phyloP scores from a whole-genome alignment of 176 grass and related monocot species.

The Oryza brachyantha region DNA sequence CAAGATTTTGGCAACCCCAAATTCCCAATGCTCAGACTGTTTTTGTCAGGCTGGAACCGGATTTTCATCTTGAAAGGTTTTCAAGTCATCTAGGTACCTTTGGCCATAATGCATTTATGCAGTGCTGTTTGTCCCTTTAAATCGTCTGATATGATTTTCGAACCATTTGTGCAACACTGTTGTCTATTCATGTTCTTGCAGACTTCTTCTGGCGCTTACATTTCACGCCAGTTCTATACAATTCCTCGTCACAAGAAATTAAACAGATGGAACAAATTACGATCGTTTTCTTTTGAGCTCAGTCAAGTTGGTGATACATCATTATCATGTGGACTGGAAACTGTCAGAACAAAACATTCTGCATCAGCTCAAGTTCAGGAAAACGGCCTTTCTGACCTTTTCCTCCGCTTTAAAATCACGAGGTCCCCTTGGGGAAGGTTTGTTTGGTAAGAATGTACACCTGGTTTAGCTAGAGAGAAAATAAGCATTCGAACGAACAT shows the following conservation, averaged over 20 bases:
- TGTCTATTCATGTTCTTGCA: not conserved
- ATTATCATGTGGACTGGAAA: conserved; percentile 15
- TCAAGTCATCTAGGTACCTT: too few relatives aligned
- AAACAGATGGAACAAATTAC: not conserved
- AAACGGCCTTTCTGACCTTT: not conserved
- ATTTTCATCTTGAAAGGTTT: not conserved
- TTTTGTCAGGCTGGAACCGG: not conserved
- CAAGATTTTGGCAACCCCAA: not conserved
- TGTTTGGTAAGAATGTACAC: conserved; percentile 30
- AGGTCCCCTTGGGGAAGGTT: not conserved
- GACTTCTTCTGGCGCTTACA: not conserved
- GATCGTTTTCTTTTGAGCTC: not conserved
- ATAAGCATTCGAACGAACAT: not conserved
- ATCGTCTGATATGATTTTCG: not conserved
- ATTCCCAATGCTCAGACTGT: not conserved
- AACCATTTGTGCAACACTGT: not conserved
- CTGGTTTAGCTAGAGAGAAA: not conserved
- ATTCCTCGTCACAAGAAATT: not conserved
- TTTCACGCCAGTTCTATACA: not conserved
- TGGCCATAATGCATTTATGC: too few relatives aligned
- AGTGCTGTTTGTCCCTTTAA: too few relatives aligned
- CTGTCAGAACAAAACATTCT: not conserved
- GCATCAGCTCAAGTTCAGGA: not conserved
- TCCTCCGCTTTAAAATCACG: not conserved
- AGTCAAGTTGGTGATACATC: conserved; percentile 13